A percentile compares a stretch with the other conserved stretches of the same genome.
Evolutionary conservation across 805 yeast genomes (phyloP).

Genomic region (Yueomyces sp.): DNA sequence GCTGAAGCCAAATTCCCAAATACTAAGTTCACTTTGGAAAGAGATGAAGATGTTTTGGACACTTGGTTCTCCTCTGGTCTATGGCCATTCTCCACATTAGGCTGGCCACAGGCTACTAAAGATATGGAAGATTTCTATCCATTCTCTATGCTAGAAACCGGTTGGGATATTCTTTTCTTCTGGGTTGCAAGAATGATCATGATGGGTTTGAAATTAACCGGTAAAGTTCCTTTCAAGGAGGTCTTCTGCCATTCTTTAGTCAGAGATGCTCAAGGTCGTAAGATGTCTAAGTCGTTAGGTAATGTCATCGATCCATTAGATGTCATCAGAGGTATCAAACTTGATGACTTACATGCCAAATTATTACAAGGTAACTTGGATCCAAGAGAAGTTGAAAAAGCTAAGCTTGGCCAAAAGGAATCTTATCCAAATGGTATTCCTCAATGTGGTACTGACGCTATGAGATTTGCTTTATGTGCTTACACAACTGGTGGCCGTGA

Average conservation of each 20-base stretch:
- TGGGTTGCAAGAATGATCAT: conserved; percentile 97
- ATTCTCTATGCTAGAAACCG: conserved; percentile 90
- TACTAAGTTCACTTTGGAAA: conserved; percentile 60
- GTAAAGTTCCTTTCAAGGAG: conserved; percentile 84
- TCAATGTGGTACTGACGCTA: conserved; percentile 98
- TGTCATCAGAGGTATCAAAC: conserved; percentile 77
- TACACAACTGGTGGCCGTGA: conserved; percentile 98
- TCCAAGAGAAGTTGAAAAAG: conserved; percentile 75
- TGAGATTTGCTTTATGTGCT: conserved; percentile 96
- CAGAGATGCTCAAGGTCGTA: conserved; percentile 98
- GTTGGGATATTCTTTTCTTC: conserved; percentile 98
- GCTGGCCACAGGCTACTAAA: conserved; percentile 77
- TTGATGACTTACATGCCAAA: conserved; percentile 68
- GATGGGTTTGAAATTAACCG: conserved; percentile 81
- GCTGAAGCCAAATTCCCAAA: conserved; percentile 65
- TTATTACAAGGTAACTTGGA: conserved; percentile 74
- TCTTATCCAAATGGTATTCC: conserved; percentile 96
- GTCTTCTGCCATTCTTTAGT: conserved; percentile 97
- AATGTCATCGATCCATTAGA: conserved; percentile 94
- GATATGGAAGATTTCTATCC: conserved; percentile 78
- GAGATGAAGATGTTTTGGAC: conserved; percentile 96
- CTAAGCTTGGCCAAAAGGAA: conserved; percentile 73
- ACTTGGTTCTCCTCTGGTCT: conserved; percentile 98
- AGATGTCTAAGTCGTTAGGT: conserved; percentile 96
- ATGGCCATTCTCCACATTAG: conserved; percentile 95